Percentiles rank a stretch among this genome's conserved stretches.
phyloP scores from a whole-genome alignment of 495 filamentous ascomycete species.

The Rhizodiscina lignyota region DNA sequence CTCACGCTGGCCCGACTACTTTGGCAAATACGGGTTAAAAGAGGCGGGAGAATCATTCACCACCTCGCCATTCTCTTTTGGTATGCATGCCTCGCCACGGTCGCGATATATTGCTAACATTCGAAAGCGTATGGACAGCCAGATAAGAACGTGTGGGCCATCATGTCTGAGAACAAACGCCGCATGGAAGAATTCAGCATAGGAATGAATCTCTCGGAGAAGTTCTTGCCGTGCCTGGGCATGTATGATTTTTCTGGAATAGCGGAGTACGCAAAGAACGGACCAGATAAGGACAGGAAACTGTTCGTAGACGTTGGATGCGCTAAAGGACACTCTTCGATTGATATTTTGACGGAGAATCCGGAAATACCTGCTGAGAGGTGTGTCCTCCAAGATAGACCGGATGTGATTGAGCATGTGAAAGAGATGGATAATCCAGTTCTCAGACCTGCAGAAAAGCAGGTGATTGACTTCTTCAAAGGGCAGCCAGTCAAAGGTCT shows the following conservation, averaged over 20 bases:
- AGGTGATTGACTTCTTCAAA: conserved; percentile 9
- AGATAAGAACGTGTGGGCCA: background rate
- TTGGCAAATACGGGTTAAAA: background rate
- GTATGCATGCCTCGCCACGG: too few species aligned
- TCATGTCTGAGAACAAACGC: background rate
- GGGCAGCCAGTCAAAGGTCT: conserved; percentile 6
- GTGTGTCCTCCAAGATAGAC: conserved; percentile 4
- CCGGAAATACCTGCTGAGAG: background rate
- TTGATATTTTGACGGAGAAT: background rate
- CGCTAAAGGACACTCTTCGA: background rate
- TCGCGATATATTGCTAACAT: background rate
- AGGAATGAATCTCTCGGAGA: background rate
- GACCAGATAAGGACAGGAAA: background rate
- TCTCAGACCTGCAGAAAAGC: background rate
- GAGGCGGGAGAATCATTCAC: too few species aligned
- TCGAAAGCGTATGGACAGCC: background rate
- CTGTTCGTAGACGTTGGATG: background rate
- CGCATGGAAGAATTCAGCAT: background rate
- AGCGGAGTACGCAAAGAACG: background rate
- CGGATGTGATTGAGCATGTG: conserved; percentile 3
- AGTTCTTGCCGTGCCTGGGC: background rate
- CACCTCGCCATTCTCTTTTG: too few species aligned
- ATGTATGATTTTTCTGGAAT: background rate
- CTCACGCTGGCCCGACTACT: background rate
- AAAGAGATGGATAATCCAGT: conserved; percentile 1